A percentile compares a stretch with the other conserved stretches of the same genome.
Evolutionary conservation across 495 filamentous ascomycete genomes (phyloP).

Genomic region (Chaetomidium leptoderma): DNA sequence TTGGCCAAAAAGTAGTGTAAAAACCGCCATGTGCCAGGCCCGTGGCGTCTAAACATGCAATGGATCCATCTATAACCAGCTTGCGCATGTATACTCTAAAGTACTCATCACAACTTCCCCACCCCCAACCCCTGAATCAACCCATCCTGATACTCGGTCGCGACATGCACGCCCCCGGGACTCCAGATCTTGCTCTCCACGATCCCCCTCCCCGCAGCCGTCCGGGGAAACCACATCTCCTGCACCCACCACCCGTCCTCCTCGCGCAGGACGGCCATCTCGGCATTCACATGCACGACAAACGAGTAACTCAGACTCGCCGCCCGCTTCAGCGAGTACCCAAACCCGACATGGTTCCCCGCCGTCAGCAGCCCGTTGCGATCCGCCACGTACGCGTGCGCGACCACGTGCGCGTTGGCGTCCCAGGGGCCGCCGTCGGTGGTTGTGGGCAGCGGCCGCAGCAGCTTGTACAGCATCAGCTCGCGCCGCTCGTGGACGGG

Average conservation of each 20-base stretch:
- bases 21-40: too few species aligned
- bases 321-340: slow-evolving; percentile 47
- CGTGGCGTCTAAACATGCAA: background rate
- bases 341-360: slow-evolving; percentile 55
- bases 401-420: slow-evolving; percentile 56
- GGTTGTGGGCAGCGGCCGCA: slow-evolving; percentile 38
- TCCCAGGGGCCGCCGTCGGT: slow-evolving; percentile 18
- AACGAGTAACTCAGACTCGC: slow-evolving; percentile 60
- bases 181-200: slow-evolving; percentile 63
- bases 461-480: slow-evolving; percentile 54
- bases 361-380: slow-evolving; percentile 64
- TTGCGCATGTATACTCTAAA: background rate
- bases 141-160: slow-evolving; percentile 62
- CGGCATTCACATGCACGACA: slow-evolving; percentile 54
- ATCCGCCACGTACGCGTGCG: slow-evolving; percentile 65
- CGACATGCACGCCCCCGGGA: slow-evolving; percentile 56
- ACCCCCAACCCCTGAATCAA: slow-evolving; percentile 31
- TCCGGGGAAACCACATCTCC: slow-evolving; percentile 57
- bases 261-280: slow-evolving; percentile 39
- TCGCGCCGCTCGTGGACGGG: slow-evolving; percentile 55
- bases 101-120: slow-evolving; percentile 18
- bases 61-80: background rate
- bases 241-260: slow-evolving; percentile 65
- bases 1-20: too few species aligned
- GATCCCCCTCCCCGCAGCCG: slow-evolving; percentile 53